These are phyloP conservation scores for Pseudofabraea citricarpa DNA, from an alignment of 2,329 filamentous ascomycete genomes.

Conservation along the genomic window DNA sequence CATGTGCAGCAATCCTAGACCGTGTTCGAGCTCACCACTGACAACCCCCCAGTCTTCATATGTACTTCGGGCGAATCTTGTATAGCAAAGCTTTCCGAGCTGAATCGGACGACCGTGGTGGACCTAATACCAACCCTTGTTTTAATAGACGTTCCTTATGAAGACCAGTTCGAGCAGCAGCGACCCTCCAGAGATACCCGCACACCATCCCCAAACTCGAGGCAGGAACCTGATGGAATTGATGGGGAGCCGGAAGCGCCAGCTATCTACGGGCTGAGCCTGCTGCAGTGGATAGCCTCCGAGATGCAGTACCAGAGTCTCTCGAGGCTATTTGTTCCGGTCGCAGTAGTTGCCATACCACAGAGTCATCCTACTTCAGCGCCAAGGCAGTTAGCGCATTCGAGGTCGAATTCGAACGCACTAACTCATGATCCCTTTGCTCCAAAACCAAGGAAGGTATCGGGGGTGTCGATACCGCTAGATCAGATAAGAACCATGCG, in stretches of 20 bases:
- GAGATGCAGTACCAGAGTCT: constrained; percentile 44
- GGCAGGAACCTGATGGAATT: constrained; percentile 32
- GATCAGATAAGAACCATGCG: constrained; percentile 54
- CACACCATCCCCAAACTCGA: constrained; percentile 27
- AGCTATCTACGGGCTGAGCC: constrained; percentile 41
- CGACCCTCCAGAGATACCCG: constrained; percentile 26
- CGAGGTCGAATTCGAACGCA: constrained; percentile 10
- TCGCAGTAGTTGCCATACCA: constrained; percentile 33
- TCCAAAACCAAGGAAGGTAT: constrained; percentile 13
- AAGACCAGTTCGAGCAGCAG: constrained; percentile 29
- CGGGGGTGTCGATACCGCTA: constrained; percentile 32
- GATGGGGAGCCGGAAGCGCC: constrained; percentile 31
- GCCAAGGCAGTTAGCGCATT: constrained; percentile 14
- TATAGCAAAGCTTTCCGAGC: constrained; percentile 44
- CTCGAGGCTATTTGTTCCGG: constrained; percentile 42
- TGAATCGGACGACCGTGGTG: constrained; percentile 38
- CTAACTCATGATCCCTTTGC: constrained; percentile 13
- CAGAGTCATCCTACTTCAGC: constrained; percentile 19
- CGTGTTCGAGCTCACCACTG: no score
- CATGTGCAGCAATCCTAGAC: constrained; percentile 27
- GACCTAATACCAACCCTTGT: constrained; percentile 50
- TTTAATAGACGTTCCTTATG: constrained; percentile 46
- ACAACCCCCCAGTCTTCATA: constrained; percentile 40
- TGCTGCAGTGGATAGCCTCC: constrained; percentile 41
- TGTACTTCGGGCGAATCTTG: constrained; percentile 48